phyloP scores from a whole-genome alignment of 176 grass and related monocot species.

The Rhynchospora tenuis region DNA sequence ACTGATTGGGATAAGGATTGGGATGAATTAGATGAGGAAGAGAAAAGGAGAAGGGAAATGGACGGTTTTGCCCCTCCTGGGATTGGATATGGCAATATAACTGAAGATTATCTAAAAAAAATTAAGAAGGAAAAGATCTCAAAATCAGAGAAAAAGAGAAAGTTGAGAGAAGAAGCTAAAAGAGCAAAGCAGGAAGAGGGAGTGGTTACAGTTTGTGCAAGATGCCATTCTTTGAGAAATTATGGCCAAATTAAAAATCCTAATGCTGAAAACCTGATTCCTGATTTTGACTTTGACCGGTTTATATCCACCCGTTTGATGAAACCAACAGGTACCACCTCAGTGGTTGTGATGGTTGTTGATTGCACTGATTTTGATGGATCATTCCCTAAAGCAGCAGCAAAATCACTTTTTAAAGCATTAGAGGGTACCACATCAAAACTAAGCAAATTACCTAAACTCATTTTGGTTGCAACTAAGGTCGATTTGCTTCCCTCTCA shows the following conservation, averaged over 20 bases:
- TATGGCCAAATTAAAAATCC: slow-evolving; percentile 90
- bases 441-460: slow-evolving; percentile 52
- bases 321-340: slow-evolving; percentile 47
- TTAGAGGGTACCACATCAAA: slow-evolving; percentile 55
- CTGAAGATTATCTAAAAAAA: slow-evolving; percentile 48
- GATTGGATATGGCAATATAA: slow-evolving; percentile 76
- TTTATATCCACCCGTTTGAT: slow-evolving; percentile 74
- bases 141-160: slow-evolving; percentile 71
- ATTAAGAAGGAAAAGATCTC: slow-evolving; percentile 79
- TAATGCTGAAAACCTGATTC: slow-evolving; percentile 78
- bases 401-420: slow-evolving; percentile 70
- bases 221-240: slow-evolving; percentile 84
- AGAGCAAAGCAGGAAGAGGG: slow-evolving; percentile 37
- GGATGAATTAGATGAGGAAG: slow-evolving; percentile 44
- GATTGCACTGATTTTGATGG: slow-evolving; percentile 91
- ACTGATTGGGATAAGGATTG: slow-evolving; percentile 40
- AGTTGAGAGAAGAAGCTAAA: slow-evolving; percentile 42
- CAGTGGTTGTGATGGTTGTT: slow-evolving; percentile 73
- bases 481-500: slow-evolving; percentile 76
- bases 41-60: slow-evolving; percentile 60
- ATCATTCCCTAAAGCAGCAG: slow-evolving; percentile 73
- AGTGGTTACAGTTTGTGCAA: slow-evolving; percentile 49
- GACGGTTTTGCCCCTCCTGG: slow-evolving; percentile 63
- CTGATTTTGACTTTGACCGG: slow-evolving; percentile 87
- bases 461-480: slow-evolving; percentile 79